phyloP scores from a whole-genome alignment of 768 basidiomycete genomes.

The Xerocomellus intermedius region DNA sequence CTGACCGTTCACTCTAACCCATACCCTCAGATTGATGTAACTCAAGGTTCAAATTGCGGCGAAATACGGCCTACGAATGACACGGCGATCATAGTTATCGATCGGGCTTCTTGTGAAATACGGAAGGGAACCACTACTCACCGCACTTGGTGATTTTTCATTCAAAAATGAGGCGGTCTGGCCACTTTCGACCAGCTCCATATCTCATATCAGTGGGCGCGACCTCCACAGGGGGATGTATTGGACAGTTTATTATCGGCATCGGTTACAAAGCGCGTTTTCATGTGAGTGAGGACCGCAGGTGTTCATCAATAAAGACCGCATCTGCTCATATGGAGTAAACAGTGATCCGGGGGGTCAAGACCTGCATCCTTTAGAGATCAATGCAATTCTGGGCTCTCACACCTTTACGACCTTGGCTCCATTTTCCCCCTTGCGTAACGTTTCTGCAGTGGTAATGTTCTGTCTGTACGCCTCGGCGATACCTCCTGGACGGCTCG shows the following conservation, averaged over 20 bases:
- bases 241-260: slow-evolving; percentile 4
- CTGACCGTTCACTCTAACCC: background rate
- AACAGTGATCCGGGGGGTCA: slow-evolving; percentile 4
- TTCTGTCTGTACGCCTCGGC: slow-evolving; percentile 15
- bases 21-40: slow-evolving; percentile 12
- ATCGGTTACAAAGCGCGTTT: slow-evolving; percentile 9
- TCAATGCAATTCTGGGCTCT: background rate
- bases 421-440: slow-evolving; percentile 6
- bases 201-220: slow-evolving; percentile 16
- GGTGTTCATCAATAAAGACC: background rate
- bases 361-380: background rate
- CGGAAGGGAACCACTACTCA: slow-evolving; percentile 5
- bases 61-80: slow-evolving; percentile 10
- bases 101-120: slow-evolving; percentile 18
- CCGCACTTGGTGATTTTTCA: slow-evolving; percentile 26
- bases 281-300: slow-evolving; percentile 6
- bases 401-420: background rate
- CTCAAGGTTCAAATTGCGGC: slow-evolving; percentile 11
- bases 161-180: slow-evolving; percentile 18
- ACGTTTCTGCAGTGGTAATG: background rate
- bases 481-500: slow-evolving; percentile 5
- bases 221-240: slow-evolving; percentile 3
- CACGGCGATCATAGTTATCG: slow-evolving; percentile 26
- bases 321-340: slow-evolving; percentile 7
- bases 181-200: slow-evolving; percentile 3